These are phyloP conservation scores for Ustilago lituana DNA, from an alignment of 1,284 basidiomycete species.

Conservation along the genomic window DNA sequence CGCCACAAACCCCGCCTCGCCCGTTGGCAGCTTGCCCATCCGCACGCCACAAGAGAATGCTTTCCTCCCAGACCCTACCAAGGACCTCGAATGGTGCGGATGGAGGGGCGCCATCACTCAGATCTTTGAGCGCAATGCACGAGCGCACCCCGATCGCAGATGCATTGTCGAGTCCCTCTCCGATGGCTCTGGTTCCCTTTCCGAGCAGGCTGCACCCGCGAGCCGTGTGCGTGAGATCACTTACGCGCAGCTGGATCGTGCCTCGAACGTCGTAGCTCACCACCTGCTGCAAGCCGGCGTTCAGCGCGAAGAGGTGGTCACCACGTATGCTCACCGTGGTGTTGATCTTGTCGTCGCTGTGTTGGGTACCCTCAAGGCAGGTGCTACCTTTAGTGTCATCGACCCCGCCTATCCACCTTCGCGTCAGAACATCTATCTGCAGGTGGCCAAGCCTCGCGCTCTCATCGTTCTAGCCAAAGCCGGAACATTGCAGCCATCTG, in stretches of 20 bases:
- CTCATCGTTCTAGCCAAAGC: constrained; percentile 91
- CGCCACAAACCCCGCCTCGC: constrained; percentile 71
- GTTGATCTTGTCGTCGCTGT: constrained; percentile 97
- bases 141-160: constrained; percentile 58
- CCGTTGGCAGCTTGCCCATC: constrained; percentile 59
- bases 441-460: constrained; percentile 92
- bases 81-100: constrained; percentile 94
- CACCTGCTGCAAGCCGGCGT: constrained; percentile 86
- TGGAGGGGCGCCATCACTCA: constrained; percentile 94
- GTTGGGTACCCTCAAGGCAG: constrained; percentile 95
- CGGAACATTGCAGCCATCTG: constrained; percentile 81
- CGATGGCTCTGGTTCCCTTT: constrained; percentile 69
- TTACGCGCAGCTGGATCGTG: constrained; percentile 83
- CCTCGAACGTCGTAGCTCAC: constrained; percentile 90
- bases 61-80: constrained; percentile 84
- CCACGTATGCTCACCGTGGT: constrained; percentile 97
- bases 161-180: constrained; percentile 72
- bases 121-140: constrained; percentile 69
- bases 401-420: constrained; percentile 97
- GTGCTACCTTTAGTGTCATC: constrained; percentile 97
- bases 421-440: constrained; percentile 93
- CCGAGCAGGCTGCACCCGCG: constrained; percentile 73
- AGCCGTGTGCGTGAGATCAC: constrained; percentile 75
- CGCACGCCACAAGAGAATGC: constrained; percentile 75
- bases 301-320: constrained; percentile 93